Base-by-base conservation (phyloP, 1,284 basidiomycete genomes). In the Ceratobasidium sp. region DNA sequence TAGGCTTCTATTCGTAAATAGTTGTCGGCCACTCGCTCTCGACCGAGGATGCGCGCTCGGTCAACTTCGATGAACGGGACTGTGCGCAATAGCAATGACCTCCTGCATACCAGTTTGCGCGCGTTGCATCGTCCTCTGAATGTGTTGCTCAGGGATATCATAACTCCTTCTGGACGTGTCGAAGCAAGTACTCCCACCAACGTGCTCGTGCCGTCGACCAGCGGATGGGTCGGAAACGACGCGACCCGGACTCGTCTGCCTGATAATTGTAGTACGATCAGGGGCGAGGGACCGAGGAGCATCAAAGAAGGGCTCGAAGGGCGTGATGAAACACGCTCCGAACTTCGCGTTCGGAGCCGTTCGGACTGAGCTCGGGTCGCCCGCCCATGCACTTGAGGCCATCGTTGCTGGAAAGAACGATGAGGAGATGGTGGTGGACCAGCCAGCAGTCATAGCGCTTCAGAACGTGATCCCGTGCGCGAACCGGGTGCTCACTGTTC, bases 71-170 rank as follows among this genome's bases (percentile, higher is more conserved):
- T 77, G 54, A 74, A 78, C 69, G 75, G 76, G 76, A 88, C 90
- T 6, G 87, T 89, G 33, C 86, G 85, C 61, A 89, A 89, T 73
- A 91, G 91, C 78, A 84, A 85, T 1, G 89, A 92, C 80, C 84
- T 94, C 23, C 86, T 90, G 80, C 88, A 88, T 76, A 92, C 93
- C 39, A 88, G 92, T 77, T 82, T 94, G 45, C 89, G 93, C 69
- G 89, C 89, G 37, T 85, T 94, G 31, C 92, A 92, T 77, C 89
- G 90, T 67, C 92, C 92, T 10, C 84, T 94, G 7, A 92, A 92
- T 8, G 92, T 94, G 31, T 82, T 94, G 49, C n/a, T n/a, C n/a
- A n/a, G n/a, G n/a, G n/a, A n/a, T n/a, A n/a, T n/a, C n/a, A n/a
- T n/a, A n/a, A n/a, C n/a, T n/a, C n/a, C n/a, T n/a, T n/a, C n/a